A percentile compares a stretch with the other conserved stretches of the same genome.
Evolutionary conservation across 129 eudicot species (phyloP).

Genomic region (Ambrosia trifida): DNA sequence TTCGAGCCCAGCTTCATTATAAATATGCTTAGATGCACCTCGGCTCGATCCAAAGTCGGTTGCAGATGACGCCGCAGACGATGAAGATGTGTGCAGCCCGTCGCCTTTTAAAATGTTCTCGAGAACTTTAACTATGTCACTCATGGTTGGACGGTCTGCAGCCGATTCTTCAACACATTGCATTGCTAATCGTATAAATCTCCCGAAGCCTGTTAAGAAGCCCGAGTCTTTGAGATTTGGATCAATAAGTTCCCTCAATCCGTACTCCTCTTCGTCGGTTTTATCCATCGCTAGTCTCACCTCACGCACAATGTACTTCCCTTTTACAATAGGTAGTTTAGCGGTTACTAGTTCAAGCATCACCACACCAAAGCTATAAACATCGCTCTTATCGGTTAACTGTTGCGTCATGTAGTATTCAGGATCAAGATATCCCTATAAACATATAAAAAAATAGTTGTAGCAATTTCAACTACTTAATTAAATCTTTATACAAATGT

Average conservation of each 20-base stretch:
- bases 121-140: slow-evolving; percentile 72
- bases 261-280: slow-evolving; percentile 56
- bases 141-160: slow-evolving; percentile 87
- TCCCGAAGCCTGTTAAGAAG: slow-evolving; percentile 51
- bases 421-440: slow-evolving; percentile 96
- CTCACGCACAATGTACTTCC: slow-evolving; percentile 93
- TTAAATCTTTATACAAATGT: background rate
- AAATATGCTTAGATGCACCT: slow-evolving; percentile 52
- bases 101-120: slow-evolving; percentile 67
- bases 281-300: slow-evolving; percentile 59
- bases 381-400: slow-evolving; percentile 89
- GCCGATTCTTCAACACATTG: slow-evolving; percentile 91
- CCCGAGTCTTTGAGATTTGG: slow-evolving; percentile 47
- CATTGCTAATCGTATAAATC: slow-evolving; percentile 72
- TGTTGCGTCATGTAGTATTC: slow-evolving; percentile 99
- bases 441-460: background rate
- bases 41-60: slow-evolving; percentile 52
- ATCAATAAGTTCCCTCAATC: slow-evolving; percentile 62
- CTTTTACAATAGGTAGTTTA: slow-evolving; percentile 79
- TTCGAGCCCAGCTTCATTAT: slow-evolving; percentile 43
- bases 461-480: no score
- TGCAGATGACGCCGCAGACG: slow-evolving; percentile 66
- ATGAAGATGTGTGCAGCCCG: slow-evolving; percentile 56
- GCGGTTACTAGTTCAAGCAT: slow-evolving; percentile 90
- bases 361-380: slow-evolving; percentile 92